Evolutionary conservation across 768 basidiomycete genomes (phyloP).

Genomic region (Macrolepiota albuminosa): DNA sequence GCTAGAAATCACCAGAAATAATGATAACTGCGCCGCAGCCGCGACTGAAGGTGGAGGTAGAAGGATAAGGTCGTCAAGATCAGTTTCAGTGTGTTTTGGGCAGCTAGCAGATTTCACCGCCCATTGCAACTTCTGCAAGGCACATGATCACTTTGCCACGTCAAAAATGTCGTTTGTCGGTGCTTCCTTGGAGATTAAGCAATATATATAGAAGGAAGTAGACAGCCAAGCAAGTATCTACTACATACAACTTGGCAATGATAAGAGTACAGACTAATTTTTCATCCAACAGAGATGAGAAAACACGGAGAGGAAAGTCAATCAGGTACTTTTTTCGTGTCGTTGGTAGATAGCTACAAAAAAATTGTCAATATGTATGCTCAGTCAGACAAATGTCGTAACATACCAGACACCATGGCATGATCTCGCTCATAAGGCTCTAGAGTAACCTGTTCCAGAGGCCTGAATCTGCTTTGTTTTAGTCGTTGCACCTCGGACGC

Average conservation of each 20-base stretch:
- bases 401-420: conserved; percentile 81
- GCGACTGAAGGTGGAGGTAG: conserved; percentile 1
- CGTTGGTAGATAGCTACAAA: conserved; percentile 22
- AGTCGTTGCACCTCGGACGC: conserved; percentile 81
- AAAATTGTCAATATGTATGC: not conserved
- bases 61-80: conserved; percentile 2
- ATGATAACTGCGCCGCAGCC: conserved; percentile 3
- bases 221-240: conserved; percentile 9
- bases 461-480: conserved; percentile 79
- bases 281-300: conserved; percentile 4
- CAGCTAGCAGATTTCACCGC: not conserved
- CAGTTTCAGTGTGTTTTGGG: not conserved
- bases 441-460: conserved; percentile 91
- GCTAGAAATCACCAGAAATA: conserved; percentile 21
- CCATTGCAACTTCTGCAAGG: conserved; percentile 3
- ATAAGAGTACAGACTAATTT: conserved; percentile 13
- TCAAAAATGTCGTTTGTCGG: conserved; percentile 16
- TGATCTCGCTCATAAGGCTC: conserved; percentile 92
- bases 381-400: not conserved
- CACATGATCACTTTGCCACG: conserved; percentile 31
- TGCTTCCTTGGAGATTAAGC: conserved; percentile 12
- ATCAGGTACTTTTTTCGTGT: conserved; percentile 19
- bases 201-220: conserved; percentile 12
- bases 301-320: conserved; percentile 3
- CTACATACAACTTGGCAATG: not conserved